Percentiles rank a stretch among this genome's conserved stretches.
These are phyloP conservation scores for Ceratocystis eucalypticola DNA, from an alignment of 2,329 filamentous ascomycete genomes.

Conservation along the genomic window DNA sequence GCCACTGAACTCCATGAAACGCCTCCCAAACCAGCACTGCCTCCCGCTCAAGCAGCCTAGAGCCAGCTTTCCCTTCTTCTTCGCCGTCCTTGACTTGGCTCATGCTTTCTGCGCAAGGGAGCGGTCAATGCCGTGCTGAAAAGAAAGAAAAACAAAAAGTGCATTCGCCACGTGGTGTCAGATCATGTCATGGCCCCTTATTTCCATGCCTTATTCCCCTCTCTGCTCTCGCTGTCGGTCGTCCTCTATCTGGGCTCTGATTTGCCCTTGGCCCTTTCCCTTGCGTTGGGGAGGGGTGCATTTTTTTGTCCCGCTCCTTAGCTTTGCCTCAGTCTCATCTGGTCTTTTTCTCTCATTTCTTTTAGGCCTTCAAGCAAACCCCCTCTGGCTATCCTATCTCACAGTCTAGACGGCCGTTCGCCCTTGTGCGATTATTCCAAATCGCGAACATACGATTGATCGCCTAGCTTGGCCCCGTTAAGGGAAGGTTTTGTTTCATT, in stretches of 20 bases:
- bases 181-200: neutral
- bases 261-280: neutral
- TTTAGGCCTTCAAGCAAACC: neutral
- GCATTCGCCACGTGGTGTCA: conserved; percentile 5
- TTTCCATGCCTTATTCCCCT: neutral
- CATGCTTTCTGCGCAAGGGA: neutral
- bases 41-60: neutral
- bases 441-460: neutral
- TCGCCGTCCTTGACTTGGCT: neutral
- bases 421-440: neutral
- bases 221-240: neutral
- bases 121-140: conserved; percentile 3
- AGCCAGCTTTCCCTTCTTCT: neutral
- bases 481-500: neutral
- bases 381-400: neutral
- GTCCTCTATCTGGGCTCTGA: neutral
- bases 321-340: conserved; percentile 4
- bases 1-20: neutral
- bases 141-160: neutral
- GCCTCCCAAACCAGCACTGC: neutral
- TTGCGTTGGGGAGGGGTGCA: neutral
- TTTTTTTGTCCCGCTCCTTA: neutral
- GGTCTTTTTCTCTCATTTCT: neutral
- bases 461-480: neutral
- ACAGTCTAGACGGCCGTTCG: neutral